Percentiles rank a stretch among this genome's conserved stretches.
phyloP scores from a whole-genome alignment of 1,139 yeast species.

The Pneumocystis sp. region DNA sequence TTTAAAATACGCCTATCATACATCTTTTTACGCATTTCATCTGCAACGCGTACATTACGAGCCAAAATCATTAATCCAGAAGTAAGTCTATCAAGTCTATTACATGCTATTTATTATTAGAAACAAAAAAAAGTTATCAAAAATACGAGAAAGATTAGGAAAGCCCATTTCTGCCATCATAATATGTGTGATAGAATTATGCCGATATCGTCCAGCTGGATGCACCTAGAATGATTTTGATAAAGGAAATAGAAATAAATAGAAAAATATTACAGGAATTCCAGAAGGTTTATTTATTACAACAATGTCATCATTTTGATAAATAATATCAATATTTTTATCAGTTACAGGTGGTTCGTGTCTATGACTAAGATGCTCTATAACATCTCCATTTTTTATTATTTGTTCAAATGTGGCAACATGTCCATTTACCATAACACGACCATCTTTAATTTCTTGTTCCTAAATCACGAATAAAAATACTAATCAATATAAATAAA shows the following conservation, averaged over 20 bases:
- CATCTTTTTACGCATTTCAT: constrained; percentile 56
- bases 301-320: constrained; percentile 61
- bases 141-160: constrained; percentile 30
- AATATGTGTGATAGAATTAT: constrained; percentile 73
- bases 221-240: constrained; percentile 31
- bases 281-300: constrained; percentile 93
- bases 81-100: constrained; percentile 77
- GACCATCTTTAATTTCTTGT: constrained; percentile 53
- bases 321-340: constrained; percentile 52
- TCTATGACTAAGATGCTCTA: constrained; percentile 67
- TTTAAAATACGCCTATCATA: constrained; percentile 63
- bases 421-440: constrained; percentile 54
- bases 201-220: constrained; percentile 86
- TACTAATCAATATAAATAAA: not conserved
- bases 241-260: not conserved
- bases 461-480: constrained; percentile 16
- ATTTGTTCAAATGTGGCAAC: constrained; percentile 51
- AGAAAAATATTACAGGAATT: constrained; percentile 44
- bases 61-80: constrained; percentile 93
- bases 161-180: constrained; percentile 50
- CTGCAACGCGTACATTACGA: constrained; percentile 68
- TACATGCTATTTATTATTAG: constrained; percentile 31
- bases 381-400: constrained; percentile 70
- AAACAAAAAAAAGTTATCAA: not conserved
- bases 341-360: constrained; percentile 86